Percentiles rank a stretch among this genome's conserved stretches.
These are phyloP conservation scores for Blastomyces emzantsi DNA, from an alignment of 2,329 filamentous ascomycete genomes.

Conservation along the genomic window DNA sequence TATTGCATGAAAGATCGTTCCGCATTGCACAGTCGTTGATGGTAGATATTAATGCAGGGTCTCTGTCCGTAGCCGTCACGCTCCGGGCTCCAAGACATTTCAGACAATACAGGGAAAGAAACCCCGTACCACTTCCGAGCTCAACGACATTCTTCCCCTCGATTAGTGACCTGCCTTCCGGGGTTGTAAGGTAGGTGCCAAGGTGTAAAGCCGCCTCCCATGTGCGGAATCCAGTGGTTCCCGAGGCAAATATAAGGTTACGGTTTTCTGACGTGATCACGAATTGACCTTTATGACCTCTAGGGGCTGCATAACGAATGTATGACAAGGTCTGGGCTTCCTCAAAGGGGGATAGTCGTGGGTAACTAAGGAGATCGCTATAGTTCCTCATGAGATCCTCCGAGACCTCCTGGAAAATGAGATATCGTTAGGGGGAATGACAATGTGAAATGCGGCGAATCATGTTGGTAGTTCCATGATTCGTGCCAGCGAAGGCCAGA, in stretches of 20 bases:
- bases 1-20: constrained; percentile 23
- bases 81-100: constrained; percentile 47
- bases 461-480: constrained; percentile 14
- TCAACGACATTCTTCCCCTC: constrained; percentile 50
- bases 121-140: constrained; percentile 58
- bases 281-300: constrained; percentile 15
- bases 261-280: constrained; percentile 44
- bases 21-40: constrained; percentile 31
- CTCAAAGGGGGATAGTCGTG: constrained; percentile 54
- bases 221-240: constrained; percentile 58
- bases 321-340: constrained; percentile 63
- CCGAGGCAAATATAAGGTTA: constrained; percentile 48
- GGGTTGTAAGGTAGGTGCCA: constrained; percentile 48
- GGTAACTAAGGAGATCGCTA: constrained; percentile 54
- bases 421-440: constrained; percentile 19
- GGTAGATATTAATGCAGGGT: constrained; percentile 36
- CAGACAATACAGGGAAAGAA: constrained; percentile 55
- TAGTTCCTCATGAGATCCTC: constrained; percentile 67
- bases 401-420: constrained; percentile 60
- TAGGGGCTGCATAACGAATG: constrained; percentile 57
- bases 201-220: constrained; percentile 62
- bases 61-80: constrained; percentile 55
- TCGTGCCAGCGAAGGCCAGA: constrained; percentile 17
- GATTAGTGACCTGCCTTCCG: constrained; percentile 39
- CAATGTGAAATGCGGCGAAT: constrained; percentile 8